Evolutionary conservation across 768 basidiomycete genomes (phyloP).

Genomic region (Ramaria rubella): DNA sequence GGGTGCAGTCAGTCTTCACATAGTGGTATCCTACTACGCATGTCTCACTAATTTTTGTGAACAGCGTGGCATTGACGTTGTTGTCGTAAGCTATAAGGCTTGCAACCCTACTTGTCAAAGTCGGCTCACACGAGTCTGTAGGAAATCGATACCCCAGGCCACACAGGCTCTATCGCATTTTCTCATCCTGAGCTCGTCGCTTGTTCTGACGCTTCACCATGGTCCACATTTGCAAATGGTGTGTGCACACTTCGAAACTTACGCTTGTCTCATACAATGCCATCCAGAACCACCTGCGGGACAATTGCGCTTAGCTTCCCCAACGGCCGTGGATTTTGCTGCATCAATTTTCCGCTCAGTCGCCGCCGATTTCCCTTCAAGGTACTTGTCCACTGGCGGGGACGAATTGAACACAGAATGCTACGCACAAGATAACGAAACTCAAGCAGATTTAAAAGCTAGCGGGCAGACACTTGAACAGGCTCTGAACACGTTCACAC

Average conservation of each 20-base stretch:
- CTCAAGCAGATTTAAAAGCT: constrained; percentile 14
- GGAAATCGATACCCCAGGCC: constrained; percentile 35
- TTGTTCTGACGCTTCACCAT: constrained; percentile 19
- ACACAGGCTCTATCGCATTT: constrained; percentile 26
- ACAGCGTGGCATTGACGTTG: constrained; percentile 31
- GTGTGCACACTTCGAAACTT: constrained; percentile 11
- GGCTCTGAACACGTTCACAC: constrained; percentile 24
- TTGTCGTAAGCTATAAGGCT: constrained; percentile 17
- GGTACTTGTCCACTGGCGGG: constrained; percentile 30
- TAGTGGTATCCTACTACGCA: neutral
- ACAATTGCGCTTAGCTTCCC: constrained; percentile 26
- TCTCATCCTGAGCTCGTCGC: constrained; percentile 33
- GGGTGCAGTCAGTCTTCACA: constrained; percentile 19
- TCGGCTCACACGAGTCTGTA: neutral
- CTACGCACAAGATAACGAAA: constrained; percentile 24
- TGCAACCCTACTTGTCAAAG: neutral
- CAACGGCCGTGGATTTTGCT: constrained; percentile 18
- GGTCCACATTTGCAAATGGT: constrained; percentile 16
- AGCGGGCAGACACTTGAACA: constrained; percentile 22
- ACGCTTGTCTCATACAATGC: neutral
- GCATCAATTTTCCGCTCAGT: constrained; percentile 18
- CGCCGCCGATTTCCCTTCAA: constrained; percentile 11
- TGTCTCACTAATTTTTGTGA: neutral
- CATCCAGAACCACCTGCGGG: constrained; percentile 31
- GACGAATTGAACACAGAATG: constrained; percentile 30